phyloP scores from a whole-genome alignment of 441 rosid species.

The Mallotus repandus region DNA sequence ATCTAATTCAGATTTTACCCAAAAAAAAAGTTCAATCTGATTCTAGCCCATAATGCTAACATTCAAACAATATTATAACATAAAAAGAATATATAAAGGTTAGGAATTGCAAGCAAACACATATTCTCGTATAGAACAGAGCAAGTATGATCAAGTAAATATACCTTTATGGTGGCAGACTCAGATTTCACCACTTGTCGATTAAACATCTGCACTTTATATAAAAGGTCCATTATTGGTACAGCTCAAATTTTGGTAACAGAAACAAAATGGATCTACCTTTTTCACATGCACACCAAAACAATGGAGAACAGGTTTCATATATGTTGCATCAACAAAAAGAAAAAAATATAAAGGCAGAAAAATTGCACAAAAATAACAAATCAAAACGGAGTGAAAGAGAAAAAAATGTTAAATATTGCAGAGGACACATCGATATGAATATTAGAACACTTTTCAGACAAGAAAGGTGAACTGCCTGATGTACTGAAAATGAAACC shows the following conservation, averaged over 20 bases:
- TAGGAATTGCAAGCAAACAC: background rate
- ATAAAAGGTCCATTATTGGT: background rate
- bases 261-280: slow-evolving; percentile 2
- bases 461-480: background rate
- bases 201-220: slow-evolving; percentile 54
- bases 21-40: background rate
- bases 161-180: slow-evolving; percentile 84
- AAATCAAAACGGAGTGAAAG: background rate
- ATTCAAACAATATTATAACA: background rate
- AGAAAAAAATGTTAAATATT: background rate
- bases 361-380: background rate
- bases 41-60: background rate
- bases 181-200: slow-evolving; percentile 93
- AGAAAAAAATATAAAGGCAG: background rate
- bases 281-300: background rate
- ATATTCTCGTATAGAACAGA: background rate
- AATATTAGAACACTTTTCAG: background rate
- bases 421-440: background rate
- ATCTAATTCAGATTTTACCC: background rate
- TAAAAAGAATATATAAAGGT: too few relatives aligned
- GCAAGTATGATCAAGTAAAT: slow-evolving; percentile 2
- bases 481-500: background rate
- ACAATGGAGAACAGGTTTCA: background rate
- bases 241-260: background rate
- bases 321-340: background rate